phyloP scores from a whole-genome alignment of 2,329 filamentous ascomycete genomes.

The Paradendryphiella salina region DNA sequence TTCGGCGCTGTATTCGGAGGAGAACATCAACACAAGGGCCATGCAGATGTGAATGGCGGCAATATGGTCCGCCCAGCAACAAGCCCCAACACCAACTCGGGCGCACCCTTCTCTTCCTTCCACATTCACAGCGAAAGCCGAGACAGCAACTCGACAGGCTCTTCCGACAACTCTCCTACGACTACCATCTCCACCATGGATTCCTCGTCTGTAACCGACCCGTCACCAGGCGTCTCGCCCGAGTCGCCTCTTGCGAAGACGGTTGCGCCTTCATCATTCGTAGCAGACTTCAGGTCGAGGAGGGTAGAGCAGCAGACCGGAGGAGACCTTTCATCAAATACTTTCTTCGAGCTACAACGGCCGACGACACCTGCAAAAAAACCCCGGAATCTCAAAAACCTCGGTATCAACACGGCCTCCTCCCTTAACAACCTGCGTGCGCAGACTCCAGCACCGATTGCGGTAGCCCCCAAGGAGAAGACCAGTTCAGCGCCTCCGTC shows the following conservation, averaged over 20 bases:
- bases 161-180: conserved; percentile 91
- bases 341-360: conserved; percentile 58
- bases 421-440: conserved; percentile 52
- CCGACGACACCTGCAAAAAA: conserved; percentile 63
- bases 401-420: conserved; percentile 71
- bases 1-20: conserved; percentile 77
- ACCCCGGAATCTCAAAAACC: conserved; percentile 79
- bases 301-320: conserved; percentile 45
- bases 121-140: conserved; percentile 70
- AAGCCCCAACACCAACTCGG: conserved; percentile 40
- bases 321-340: conserved; percentile 53
- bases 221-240: conserved; percentile 85
- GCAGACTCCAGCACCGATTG: conserved; percentile 56
- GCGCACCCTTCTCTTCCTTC: conserved; percentile 47
- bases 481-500: conserved; percentile 67
- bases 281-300: conserved; percentile 56
- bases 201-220: conserved; percentile 85
- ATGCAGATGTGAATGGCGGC: conserved; percentile 45
- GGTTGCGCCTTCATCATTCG: conserved; percentile 69
- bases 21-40: conserved; percentile 56
- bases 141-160: conserved; percentile 81
- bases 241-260: conserved; percentile 81
- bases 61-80: conserved; percentile 41
- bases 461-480: conserved; percentile 53
- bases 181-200: conserved; percentile 92